Conservation (phyloP, 257 asterid species). For the Penstemon barbatus region DNA sequence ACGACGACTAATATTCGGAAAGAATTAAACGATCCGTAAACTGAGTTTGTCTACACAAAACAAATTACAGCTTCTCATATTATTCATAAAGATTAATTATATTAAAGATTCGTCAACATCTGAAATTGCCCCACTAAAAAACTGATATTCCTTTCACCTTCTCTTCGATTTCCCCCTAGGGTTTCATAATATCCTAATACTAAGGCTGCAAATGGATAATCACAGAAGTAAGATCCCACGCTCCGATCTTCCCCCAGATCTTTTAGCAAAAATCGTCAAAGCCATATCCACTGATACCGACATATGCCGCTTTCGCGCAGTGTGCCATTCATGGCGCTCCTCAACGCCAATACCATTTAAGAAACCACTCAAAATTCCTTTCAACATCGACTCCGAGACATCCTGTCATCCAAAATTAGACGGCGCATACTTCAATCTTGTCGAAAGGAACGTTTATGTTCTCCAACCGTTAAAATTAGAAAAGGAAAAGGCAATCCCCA, state of each 20-base stretch:
- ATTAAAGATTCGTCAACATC: too few relatives aligned
- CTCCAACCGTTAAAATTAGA: neutral
- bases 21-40: too few relatives aligned
- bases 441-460: conserved; percentile 29
- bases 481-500: neutral
- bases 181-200: too few relatives aligned
- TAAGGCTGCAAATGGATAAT: too few relatives aligned
- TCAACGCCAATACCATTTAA: conserved; percentile 12
- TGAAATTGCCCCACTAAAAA: too few relatives aligned
- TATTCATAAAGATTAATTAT: too few relatives aligned
- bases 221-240: too few relatives aligned
- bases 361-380: conserved; percentile 24
- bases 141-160: too few relatives aligned
- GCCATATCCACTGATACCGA: conserved; percentile 24
- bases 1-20: too few relatives aligned
- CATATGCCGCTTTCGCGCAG: conserved; percentile 25
- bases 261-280: conserved; percentile 14
- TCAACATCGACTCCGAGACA: conserved; percentile 11
- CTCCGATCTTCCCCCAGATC: conserved; percentile 19
- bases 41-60: too few relatives aligned
- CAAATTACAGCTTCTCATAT: too few relatives aligned
- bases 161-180: too few relatives aligned
- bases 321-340: conserved; percentile 29
- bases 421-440: conserved; percentile 19
- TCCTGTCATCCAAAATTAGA: neutral